Base-by-base conservation (phyloP, 495 filamentous ascomycete genomes). In the Darksidea phi region DNA sequence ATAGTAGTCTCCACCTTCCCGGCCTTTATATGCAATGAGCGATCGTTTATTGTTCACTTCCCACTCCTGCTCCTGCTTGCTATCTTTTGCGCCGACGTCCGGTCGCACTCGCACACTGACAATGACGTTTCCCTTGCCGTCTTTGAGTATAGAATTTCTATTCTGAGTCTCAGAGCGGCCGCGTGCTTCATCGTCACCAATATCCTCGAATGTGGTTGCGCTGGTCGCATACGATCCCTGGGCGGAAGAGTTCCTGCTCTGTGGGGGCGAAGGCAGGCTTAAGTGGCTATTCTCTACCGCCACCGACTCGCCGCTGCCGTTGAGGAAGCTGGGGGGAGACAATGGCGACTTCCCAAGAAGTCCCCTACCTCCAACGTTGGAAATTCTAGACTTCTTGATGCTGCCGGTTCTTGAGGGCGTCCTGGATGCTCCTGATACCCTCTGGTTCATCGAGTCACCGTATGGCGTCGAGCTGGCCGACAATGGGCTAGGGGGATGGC, bases 101-200 rank as follows among this genome's bases (percentile, higher is more conserved):
- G 94, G 94, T 48, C 95, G 83, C 46, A 97, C 90, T 60, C 94
- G 82, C 48, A 98, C 92, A 68, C 94, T 97, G 59, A 98, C 92
- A 59, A 97, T 78, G 26, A 98, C 94, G 74, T 97, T 97, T 2
- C 95, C 94, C 71, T 96, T 97, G 18, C 78, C 81, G 59, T 97
- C 72, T 63, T 75, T 75, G 64, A 69, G 58, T 50, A 25, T 45
- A 36, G 67, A 57, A 45, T 57, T 42, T 23, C 64, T 59, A 55
- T 71, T 64, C 75, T 82, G 17, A 41, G 80, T 77, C 23, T 74
- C 72, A 13, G 73, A 74, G 56, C 72, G 74, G 64, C 80, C 71
- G 70, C 78, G 63, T 13, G 69, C 42, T n/a, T 65, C 63, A 13
- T 73, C 72, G 21, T 89, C 86, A 11, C 79, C 79, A 32, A 76